Percentiles rank a stretch among this genome's conserved stretches.
These are phyloP conservation scores for Rubia tinctorum DNA, from an alignment of 305 asterid genomes.

Conservation along the genomic window DNA sequence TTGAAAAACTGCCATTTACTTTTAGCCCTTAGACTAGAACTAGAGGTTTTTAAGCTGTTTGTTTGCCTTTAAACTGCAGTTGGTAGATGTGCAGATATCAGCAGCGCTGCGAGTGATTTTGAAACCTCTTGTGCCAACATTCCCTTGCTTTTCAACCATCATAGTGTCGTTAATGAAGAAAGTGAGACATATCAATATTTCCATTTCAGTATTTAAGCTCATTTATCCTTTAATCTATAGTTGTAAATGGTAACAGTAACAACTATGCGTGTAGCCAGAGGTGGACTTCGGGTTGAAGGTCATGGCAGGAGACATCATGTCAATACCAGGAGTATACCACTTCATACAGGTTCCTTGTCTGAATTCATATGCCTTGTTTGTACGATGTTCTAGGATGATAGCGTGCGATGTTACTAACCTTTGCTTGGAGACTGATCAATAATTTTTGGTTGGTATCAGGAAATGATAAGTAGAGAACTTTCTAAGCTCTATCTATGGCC, in stretches of 20 bases:
- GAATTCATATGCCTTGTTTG: not conserved
- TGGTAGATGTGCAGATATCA: slow-evolving; percentile 74
- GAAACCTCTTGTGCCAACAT: slow-evolving; percentile 67
- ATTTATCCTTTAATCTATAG: not conserved
- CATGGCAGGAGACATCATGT: slow-evolving; percentile 71
- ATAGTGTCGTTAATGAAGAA: slow-evolving; percentile 67
- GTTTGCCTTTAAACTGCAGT: slow-evolving; percentile 32
- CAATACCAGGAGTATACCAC: slow-evolving; percentile 76
- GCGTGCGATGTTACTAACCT: not conserved
- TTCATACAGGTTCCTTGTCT: slow-evolving; percentile 48
- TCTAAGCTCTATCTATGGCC: slow-evolving; percentile 75
- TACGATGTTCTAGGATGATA: not conserved
- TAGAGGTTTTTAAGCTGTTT: not conserved
- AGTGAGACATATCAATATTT: slow-evolving; percentile 28
- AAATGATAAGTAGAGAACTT: slow-evolving; percentile 41
- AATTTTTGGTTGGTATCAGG: slow-evolving; percentile 38
- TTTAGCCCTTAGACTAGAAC: no score
- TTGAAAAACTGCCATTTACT: not conserved
- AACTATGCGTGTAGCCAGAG: slow-evolving; percentile 57
- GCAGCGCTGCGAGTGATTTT: slow-evolving; percentile 47
- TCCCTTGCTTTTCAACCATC: slow-evolving; percentile 68
- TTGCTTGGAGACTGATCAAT: not conserved
- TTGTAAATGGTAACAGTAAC: not conserved
- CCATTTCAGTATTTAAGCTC: not conserved
- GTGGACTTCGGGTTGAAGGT: slow-evolving; percentile 74